Base-by-base conservation (phyloP, 768 basidiomycete species). In the Lentinula guzmanii region DNA sequence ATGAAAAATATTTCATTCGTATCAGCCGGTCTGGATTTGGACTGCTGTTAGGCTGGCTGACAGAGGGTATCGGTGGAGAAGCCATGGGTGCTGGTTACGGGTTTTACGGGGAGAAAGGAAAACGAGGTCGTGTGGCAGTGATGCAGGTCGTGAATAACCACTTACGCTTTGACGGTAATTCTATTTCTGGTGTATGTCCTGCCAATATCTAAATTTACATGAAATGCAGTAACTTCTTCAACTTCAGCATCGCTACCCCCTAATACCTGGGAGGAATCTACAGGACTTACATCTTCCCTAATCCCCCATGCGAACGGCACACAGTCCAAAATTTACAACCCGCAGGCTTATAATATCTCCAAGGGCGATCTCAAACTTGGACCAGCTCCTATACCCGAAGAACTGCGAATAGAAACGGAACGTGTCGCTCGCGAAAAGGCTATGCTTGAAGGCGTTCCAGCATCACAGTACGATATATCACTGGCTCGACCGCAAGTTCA, bases 91-190 rank as follows among this genome's bases (percentile, higher is more conserved):
- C 81, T 61, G 87, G 93, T 7, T 83, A 86, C 55, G 88, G 93
- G 0, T 92, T 93, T 67, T 79, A 86, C 35, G 93, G 91, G 1
- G 88, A 93, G 66, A 83, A 83, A 61, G 93, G 92, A 18, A 87
- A 89, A 68, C 79, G 95, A 63, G 93, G 94, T 5, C 81, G 97
- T 66, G 88, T 93, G 56, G 85, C 93, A 9, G 89, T 98, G 48
- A 89, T 98, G 85, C 86, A 89, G 46, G 93, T 98, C 41, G 89
- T 99, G 24, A 97, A 97, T 70, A 95, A 94, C 70, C 89, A 95
- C 69, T 79, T 99, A 39, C 85, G 86, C 43, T 92, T 98, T 65
- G 90, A 95, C 67, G 92, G 95, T 95, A 75, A 77, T 70, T 68
- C 18, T 51, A 58, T 62, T 55, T 39, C 34, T 59, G 52, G 61